Percentiles rank a stretch among this genome's conserved stretches.
Conservation (phyloP, 441 rosid species). For the Theobroma grandiflorum region DNA sequence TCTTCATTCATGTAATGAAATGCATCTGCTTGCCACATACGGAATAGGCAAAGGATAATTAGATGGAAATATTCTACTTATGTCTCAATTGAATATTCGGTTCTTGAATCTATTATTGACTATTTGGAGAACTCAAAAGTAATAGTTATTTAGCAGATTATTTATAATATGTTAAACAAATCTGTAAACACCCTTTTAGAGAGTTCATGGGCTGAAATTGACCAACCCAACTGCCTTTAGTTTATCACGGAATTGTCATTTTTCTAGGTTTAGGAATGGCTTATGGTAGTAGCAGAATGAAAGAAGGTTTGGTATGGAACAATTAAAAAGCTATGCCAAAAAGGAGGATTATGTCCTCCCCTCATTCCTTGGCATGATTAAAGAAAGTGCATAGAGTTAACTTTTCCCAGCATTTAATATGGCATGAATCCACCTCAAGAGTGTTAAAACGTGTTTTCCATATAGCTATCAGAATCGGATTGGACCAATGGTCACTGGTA, state of each 20-base stretch:
- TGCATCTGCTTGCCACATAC: not conserved
- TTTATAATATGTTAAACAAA: not conserved
- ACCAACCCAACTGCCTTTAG: not conserved
- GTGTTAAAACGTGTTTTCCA: not conserved
- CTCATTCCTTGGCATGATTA: not conserved
- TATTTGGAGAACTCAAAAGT: not conserved
- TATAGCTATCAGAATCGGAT: no score
- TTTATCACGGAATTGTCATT: not conserved
- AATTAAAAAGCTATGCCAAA: conserved; percentile 14
- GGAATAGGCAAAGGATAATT: not conserved
- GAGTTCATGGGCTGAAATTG: not conserved
- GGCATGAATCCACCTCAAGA: not conserved
- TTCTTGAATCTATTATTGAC: not conserved
- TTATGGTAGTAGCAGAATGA: not conserved
- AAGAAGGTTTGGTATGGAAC: not conserved
- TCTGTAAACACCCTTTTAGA: not conserved
- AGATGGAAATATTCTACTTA: not conserved
- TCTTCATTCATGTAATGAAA: not conserved
- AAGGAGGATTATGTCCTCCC: not conserved
- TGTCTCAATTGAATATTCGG: not conserved
- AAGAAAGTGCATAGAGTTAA: not conserved
- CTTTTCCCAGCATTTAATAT: not conserved
- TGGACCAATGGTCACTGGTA: no score
- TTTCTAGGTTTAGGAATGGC: not conserved
- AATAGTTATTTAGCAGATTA: not conserved